These are phyloP conservation scores for Colletotrichum phormii DNA, from an alignment of 2,329 filamentous ascomycete genomes.

Conservation along the genomic window DNA sequence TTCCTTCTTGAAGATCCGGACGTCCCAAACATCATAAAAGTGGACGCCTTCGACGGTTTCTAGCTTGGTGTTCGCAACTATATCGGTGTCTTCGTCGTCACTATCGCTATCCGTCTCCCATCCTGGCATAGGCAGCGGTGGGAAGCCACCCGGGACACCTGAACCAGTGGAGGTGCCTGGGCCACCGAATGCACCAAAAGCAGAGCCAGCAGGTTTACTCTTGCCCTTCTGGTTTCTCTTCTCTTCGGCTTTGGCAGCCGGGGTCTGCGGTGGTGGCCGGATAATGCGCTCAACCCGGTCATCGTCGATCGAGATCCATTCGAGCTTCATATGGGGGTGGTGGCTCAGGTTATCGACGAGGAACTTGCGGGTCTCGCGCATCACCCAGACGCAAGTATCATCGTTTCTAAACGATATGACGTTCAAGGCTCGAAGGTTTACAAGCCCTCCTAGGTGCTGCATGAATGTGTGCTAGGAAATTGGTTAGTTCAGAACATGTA, in stretches of 20 bases:
- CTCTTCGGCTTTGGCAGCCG: slow-evolving; percentile 43
- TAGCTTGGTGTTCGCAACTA: slow-evolving; percentile 44
- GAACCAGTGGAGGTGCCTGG: slow-evolving; percentile 25
- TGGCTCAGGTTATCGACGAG: slow-evolving; percentile 69
- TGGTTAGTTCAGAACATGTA: slow-evolving; percentile 29
- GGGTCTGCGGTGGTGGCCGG: slow-evolving; percentile 48
- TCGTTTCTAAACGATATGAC: slow-evolving; percentile 66
- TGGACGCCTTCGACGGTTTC: slow-evolving; percentile 52
- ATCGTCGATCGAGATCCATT: slow-evolving; percentile 69
- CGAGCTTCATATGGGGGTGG: slow-evolving; percentile 64
- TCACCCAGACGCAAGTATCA: slow-evolving; percentile 67
- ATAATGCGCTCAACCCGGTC: slow-evolving; percentile 62
- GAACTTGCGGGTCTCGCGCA: slow-evolving; percentile 68
- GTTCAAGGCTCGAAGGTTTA: slow-evolving; percentile 65
- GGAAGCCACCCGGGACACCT: slow-evolving; percentile 38
- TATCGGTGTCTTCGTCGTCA: slow-evolving; percentile 46
- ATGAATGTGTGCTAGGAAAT: slow-evolving; percentile 65
- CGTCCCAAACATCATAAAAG: slow-evolving; percentile 59
- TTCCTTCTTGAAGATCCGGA: slow-evolving; percentile 71
- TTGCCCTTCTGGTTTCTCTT: slow-evolving; percentile 40
- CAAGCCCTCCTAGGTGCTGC: slow-evolving; percentile 61
- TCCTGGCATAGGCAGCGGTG: slow-evolving; percentile 40
- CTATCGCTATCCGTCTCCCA: slow-evolving; percentile 48
- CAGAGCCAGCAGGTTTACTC: slow-evolving; percentile 30
- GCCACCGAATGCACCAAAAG: slow-evolving; percentile 18